phyloP scores from a whole-genome alignment of 1,139 yeast species.

The Entelexis sorbosivorans region DNA sequence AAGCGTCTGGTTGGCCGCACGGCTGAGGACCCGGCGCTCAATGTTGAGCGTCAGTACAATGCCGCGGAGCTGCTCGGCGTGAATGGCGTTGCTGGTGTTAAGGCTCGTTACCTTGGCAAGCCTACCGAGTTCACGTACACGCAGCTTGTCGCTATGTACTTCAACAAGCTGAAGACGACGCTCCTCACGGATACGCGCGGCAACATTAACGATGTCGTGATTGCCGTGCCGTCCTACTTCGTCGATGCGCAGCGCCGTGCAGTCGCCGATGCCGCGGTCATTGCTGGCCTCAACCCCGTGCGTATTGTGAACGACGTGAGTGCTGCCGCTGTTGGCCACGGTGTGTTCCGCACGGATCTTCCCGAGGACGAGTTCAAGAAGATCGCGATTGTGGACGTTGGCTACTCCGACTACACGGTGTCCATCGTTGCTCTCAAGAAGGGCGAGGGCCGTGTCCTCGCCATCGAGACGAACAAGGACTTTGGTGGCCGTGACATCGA shows the following conservation, averaged over 20 bases:
- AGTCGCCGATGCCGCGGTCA: slow-evolving; percentile 84
- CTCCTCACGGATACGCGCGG: slow-evolving; percentile 75
- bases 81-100: slow-evolving; percentile 66
- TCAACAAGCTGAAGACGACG: slow-evolving; percentile 77
- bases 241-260: slow-evolving; percentile 96
- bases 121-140: slow-evolving; percentile 71
- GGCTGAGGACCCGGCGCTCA: slow-evolving; percentile 66
- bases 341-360: slow-evolving; percentile 86
- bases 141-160: slow-evolving; percentile 89
- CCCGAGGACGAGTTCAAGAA: slow-evolving; percentile 86
- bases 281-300: slow-evolving; percentile 96
- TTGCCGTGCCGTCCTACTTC: slow-evolving; percentile 96
- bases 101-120: slow-evolving; percentile 76
- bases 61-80: slow-evolving; percentile 54
- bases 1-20: slow-evolving; percentile 82
- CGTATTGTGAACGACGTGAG: slow-evolving; percentile 95
- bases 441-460: slow-evolving; percentile 90
- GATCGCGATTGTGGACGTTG: slow-evolving; percentile 91
- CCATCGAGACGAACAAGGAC: slow-evolving; percentile 87
- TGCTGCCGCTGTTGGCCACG: slow-evolving; percentile 98
- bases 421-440: slow-evolving; percentile 83
- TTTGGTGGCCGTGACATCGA: slow-evolving; percentile 98
- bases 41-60: slow-evolving; percentile 61
- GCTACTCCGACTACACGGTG: slow-evolving; percentile 91
- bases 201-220: slow-evolving; percentile 67